Conservation (phyloP, 2,329 filamentous ascomycete genomes). For the Chalaropsis ovoidea region DNA sequence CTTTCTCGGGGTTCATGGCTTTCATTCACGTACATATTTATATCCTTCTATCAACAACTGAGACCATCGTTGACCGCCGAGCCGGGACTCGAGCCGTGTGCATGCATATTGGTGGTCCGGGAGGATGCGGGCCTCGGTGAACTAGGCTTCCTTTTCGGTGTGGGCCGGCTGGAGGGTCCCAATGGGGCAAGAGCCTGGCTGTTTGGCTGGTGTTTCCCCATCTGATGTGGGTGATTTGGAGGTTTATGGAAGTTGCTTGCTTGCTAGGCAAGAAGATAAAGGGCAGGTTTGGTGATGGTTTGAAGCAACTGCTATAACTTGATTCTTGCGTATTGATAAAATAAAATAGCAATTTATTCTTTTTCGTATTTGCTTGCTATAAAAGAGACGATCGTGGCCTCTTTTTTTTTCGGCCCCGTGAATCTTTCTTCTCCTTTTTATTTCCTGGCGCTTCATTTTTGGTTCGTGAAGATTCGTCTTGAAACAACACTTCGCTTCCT, state of each 20-base stretch:
- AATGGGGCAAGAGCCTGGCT: too few relatives aligned
- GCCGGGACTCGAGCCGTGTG: too few relatives aligned
- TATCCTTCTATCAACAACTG: neutral
- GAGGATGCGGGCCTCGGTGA: neutral
- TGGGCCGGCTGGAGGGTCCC: too few relatives aligned
- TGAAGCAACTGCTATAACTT: neutral
- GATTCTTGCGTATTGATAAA: neutral
- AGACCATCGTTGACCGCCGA: neutral
- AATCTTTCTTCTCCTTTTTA: too few relatives aligned
- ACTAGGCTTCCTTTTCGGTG: neutral
- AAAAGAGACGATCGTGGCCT: slow-evolving; percentile 4
- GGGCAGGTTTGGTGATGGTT: neutral
- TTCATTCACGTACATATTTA: slow-evolving; percentile 1
- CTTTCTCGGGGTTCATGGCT: neutral
- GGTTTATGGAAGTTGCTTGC: neutral
- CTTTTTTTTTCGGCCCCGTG: neutral
- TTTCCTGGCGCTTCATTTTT: neutral
- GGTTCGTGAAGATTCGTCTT: neutral
- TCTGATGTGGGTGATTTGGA: neutral
- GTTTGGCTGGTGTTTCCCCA: neutral
- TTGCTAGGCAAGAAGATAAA: neutral
- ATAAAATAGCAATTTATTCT: neutral
- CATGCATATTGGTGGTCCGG: too few relatives aligned
- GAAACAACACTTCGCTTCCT: slow-evolving; percentile 4
- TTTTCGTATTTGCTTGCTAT: neutral